Evolutionary conservation across 1,284 basidiomycete genomes (phyloP).

Genomic region (Omphalotus olearius): DNA sequence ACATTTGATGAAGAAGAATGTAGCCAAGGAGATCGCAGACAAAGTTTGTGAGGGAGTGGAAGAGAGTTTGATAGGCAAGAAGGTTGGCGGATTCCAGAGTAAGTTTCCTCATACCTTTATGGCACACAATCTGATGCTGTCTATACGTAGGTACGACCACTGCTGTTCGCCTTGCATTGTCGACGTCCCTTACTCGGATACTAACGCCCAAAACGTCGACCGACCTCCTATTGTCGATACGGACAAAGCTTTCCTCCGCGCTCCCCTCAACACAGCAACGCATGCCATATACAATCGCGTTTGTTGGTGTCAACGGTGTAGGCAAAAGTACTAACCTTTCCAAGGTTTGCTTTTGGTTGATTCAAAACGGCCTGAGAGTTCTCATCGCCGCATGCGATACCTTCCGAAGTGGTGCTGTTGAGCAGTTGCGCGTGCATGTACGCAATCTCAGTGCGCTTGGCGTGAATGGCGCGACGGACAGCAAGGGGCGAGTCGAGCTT

Average conservation of each 20-base stretch:
- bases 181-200: conserved; percentile 87
- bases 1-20: conserved; percentile 98
- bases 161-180: conserved; percentile 82
- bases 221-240: conserved; percentile 83
- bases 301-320: conserved; percentile 99
- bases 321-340: conserved; percentile 98
- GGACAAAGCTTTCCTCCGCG: conserved; percentile 68
- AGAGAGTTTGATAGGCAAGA: conserved; percentile 85
- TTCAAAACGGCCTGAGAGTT: conserved; percentile 91
- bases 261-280: conserved; percentile 69
- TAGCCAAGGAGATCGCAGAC: conserved; percentile 92
- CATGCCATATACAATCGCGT: conserved; percentile 89
- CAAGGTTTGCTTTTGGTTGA: conserved; percentile 99
- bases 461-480: conserved; percentile 60
- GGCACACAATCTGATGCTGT: background rate
- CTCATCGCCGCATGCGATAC: conserved; percentile 99
- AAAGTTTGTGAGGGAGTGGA: conserved; percentile 94
- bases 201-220: conserved; percentile 96
- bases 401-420: conserved; percentile 96
- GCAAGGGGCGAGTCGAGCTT: conserved; percentile 81
- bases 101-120: conserved; percentile 24
- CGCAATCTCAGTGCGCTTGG: conserved; percentile 90
- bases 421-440: conserved; percentile 96
- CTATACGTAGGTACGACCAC: conserved; percentile 65
- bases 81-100: conserved; percentile 86